A percentile compares a stretch with the other conserved stretches of the same genome.
Conservation (phyloP, 2,329 filamentous ascomycete genomes). For the Tolypocladium cylindrosporum region DNA sequence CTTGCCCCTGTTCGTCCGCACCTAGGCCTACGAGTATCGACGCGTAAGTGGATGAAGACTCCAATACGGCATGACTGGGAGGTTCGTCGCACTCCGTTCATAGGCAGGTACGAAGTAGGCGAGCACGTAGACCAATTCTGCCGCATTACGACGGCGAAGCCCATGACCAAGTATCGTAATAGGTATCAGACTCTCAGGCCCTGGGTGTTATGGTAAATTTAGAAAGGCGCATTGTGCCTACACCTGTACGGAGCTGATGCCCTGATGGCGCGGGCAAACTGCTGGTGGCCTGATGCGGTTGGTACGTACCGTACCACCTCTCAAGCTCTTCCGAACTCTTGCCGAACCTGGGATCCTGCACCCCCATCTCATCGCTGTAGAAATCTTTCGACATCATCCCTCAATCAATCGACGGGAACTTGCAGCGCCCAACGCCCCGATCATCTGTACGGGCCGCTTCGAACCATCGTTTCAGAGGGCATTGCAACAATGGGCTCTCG, state of each 20-base stretch:
- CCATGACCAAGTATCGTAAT: too few relatives aligned
- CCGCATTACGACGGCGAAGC: too few relatives aligned
- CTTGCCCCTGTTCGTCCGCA: too few relatives aligned
- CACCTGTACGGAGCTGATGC: not conserved
- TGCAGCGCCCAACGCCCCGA: not conserved
- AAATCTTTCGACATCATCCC: not conserved
- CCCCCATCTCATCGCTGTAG: not conserved
- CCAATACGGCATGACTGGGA: too few relatives aligned
- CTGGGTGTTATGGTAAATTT: too few relatives aligned
- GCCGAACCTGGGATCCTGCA: not conserved
- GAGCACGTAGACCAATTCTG: too few relatives aligned
- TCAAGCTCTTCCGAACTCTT: not conserved
- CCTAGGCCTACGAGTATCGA: too few relatives aligned
- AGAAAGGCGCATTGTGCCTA: too few relatives aligned
- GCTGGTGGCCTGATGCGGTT: not conserved
- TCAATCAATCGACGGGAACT: not conserved
- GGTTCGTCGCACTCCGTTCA: too few relatives aligned
- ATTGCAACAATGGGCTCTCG: slow-evolving; percentile 14
- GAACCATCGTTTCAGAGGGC: not conserved
- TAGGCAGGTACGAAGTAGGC: too few relatives aligned
- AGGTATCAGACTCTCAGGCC: too few relatives aligned
- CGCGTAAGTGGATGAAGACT: too few relatives aligned
- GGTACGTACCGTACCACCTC: not conserved
- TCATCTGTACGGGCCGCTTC: not conserved
- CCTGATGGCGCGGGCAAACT: not conserved